These are phyloP conservation scores for Boletus pseudo-olivaceus DNA, from an alignment of 768 basidiomycete species.

Conservation along the genomic window DNA sequence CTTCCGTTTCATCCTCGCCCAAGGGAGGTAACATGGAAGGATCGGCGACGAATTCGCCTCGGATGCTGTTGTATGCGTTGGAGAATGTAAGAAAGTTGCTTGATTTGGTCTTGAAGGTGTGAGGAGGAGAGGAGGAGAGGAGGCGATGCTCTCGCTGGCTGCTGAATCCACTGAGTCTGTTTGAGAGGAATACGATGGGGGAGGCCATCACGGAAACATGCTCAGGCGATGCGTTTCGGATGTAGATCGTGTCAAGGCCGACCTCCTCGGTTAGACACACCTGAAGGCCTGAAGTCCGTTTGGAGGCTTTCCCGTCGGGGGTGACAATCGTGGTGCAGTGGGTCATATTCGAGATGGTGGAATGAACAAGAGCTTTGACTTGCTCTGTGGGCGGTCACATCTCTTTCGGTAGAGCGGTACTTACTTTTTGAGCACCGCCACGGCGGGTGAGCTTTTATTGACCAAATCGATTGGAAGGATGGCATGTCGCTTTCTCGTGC, in stretches of 20 bases:
- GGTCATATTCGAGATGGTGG: background rate
- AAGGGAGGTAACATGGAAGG: slow-evolving; percentile 43
- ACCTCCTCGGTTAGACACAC: slow-evolving; percentile 8
- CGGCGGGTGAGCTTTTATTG: too few species aligned
- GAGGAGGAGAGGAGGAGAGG: background rate
- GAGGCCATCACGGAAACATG: slow-evolving; percentile 10
- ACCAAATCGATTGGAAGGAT: too few species aligned
- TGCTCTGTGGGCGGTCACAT: background rate
- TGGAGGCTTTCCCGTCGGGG: background rate
- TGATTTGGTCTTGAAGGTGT: slow-evolving; percentile 24
- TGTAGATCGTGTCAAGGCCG: background rate
- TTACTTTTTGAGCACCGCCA: background rate
- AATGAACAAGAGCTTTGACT: background rate
- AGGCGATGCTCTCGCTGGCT: background rate
- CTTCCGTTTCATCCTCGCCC: slow-evolving; percentile 32
- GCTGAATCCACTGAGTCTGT: background rate
- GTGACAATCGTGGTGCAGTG: slow-evolving; percentile 3
- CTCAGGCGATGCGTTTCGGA: background rate
- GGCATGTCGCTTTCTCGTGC: too few species aligned
- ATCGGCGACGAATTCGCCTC: slow-evolving; percentile 41
- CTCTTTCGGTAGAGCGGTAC: too few species aligned
- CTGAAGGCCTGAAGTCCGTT: background rate
- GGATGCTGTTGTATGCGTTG: slow-evolving; percentile 5
- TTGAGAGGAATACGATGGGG: slow-evolving; percentile 20
- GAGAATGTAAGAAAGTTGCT: slow-evolving; percentile 24